Evolutionary conservation across 768 basidiomycete species (phyloP).

Genomic region (Naematelia aurantialba): DNA sequence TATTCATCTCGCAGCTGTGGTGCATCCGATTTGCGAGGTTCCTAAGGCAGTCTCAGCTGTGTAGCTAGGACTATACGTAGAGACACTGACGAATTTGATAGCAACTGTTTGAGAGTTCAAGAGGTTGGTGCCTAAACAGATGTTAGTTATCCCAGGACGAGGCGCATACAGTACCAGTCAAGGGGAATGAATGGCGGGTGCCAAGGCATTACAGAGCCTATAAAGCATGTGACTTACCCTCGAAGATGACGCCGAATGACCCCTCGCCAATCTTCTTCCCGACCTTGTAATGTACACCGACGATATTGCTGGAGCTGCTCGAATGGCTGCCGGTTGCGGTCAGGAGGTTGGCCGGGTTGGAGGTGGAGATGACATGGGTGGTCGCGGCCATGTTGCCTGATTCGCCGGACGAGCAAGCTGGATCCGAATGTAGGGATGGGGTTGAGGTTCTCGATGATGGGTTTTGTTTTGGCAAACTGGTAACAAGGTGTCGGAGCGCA

Average conservation of each 20-base stretch:
- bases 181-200: background rate
- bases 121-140: conserved; percentile 81
- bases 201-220: background rate
- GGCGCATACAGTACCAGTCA: conserved; percentile 1
- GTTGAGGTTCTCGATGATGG: no score
- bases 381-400: conserved; percentile 37
- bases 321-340: conserved; percentile 38
- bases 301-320: conserved; percentile 56
- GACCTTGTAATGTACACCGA: conserved; percentile 95
- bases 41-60: conserved; percentile 41
- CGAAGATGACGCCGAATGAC: conserved; percentile 92
- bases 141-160: conserved; percentile 9
- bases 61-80: no score
- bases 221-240: conserved; percentile 69
- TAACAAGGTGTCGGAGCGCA: no score
- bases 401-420: no score
- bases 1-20: conserved; percentile 98
- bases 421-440: no score
- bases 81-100: conserved; percentile 92
- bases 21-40: conserved; percentile 87
- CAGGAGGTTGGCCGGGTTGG: conserved; percentile 41
- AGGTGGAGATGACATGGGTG: conserved; percentile 48
- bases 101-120: conserved; percentile 98
- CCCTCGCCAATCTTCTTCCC: conserved; percentile 99
- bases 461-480: no score